Evolutionary conservation across 2,329 filamentous ascomycete species (phyloP).

Genomic region (Verticillium klebahnii): DNA sequence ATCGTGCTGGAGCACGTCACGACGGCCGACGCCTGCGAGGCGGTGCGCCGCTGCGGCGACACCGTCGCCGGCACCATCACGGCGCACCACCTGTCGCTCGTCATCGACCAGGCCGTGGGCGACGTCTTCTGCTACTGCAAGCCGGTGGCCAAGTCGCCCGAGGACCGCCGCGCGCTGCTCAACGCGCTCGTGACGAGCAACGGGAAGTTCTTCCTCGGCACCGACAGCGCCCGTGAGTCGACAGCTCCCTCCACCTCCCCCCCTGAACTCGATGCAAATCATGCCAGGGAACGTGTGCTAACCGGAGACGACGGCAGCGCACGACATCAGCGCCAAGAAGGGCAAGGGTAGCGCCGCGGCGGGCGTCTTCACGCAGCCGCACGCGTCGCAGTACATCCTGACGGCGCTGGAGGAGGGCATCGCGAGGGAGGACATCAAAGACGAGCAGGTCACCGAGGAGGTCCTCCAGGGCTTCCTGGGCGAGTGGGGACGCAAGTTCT

Average conservation of each 20-base stretch:
- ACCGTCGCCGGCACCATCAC: conserved; percentile 54
- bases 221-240: conserved; percentile 62
- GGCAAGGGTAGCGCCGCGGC: conserved; percentile 57
- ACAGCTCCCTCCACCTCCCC: background rate
- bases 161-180: conserved; percentile 68
- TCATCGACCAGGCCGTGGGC: conserved; percentile 65
- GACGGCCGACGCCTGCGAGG: conserved; percentile 73
- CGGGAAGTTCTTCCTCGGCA: conserved; percentile 68
- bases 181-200: conserved; percentile 55
- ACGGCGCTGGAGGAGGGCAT: conserved; percentile 46
- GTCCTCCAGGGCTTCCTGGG: conserved; percentile 51
- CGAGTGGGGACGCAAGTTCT: conserved; percentile 49
- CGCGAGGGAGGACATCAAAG: conserved; percentile 45
- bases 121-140: conserved; percentile 64
- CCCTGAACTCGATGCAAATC: background rate
- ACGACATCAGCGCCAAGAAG: conserved; percentile 54
- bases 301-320: conserved; percentile 25
- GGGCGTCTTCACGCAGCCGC: conserved; percentile 76
- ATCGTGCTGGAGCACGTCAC: conserved; percentile 80
- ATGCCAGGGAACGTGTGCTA: background rate
- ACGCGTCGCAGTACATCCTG: conserved; percentile 61
- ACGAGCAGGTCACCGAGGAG: conserved; percentile 49
- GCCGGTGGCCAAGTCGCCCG: conserved; percentile 66
- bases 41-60: conserved; percentile 71
- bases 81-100: conserved; percentile 79